These are phyloP conservation scores for Paspalum notatum DNA, from an alignment of 176 grass and related monocot genomes.

Conservation along the genomic window DNA sequence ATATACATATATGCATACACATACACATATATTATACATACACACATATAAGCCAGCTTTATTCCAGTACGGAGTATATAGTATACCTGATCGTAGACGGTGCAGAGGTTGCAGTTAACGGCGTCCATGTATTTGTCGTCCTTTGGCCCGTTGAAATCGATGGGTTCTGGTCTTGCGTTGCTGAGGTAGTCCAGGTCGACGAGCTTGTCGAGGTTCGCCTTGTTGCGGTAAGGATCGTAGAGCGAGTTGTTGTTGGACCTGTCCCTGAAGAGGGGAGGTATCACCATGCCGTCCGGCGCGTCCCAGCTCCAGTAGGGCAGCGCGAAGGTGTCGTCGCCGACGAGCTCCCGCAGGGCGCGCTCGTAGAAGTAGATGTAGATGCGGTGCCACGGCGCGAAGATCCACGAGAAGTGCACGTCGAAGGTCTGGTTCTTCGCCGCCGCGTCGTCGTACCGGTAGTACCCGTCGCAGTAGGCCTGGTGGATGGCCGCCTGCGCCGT, in stretches of 20 bases:
- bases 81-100: not conserved
- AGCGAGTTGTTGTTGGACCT: not conserved
- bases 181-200: constrained; percentile 52
- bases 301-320: constrained; percentile 81
- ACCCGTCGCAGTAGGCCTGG: constrained; percentile 50
- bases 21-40: too few relatives aligned
- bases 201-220: constrained; percentile 10
- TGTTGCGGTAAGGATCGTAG: constrained; percentile 44
- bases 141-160: too few relatives aligned
- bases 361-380: constrained; percentile 72
- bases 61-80: too few relatives aligned
- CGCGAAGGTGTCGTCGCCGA: constrained; percentile 57
- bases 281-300: constrained; percentile 46
- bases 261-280: constrained; percentile 40
- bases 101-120: not conserved
- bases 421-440: not conserved
- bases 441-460: constrained; percentile 31
- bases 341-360: constrained; percentile 48
- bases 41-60: not conserved
- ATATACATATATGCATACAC: too few relatives aligned
- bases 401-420: constrained; percentile 49
- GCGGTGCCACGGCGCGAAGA: constrained; percentile 77
- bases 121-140: not conserved
- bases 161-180: not conserved
- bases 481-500: constrained; percentile 49